A percentile compares a stretch with the other conserved stretches of the same genome.
Evolutionary conservation across 1,284 basidiomycete genomes (phyloP).

Genomic region (Flammula alnicola): DNA sequence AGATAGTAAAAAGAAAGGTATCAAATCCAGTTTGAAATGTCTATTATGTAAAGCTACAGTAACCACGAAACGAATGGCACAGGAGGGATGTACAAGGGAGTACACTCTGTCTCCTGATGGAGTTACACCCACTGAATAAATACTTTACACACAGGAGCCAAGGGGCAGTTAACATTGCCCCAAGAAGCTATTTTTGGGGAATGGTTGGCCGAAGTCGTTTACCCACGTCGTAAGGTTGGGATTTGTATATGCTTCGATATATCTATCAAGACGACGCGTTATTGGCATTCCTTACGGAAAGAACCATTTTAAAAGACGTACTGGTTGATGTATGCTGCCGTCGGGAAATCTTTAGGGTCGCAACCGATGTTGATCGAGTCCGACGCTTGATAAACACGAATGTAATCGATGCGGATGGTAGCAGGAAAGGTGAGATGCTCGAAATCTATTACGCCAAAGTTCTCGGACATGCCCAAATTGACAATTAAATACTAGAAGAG

Average conservation of each 20-base stretch:
- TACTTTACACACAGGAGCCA: too few species aligned
- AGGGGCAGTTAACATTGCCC: slow-evolving; percentile 51
- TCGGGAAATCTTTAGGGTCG: slow-evolving; percentile 81
- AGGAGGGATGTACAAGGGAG: background rate
- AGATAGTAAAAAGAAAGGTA: background rate
- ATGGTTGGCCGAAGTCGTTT: slow-evolving; percentile 60
- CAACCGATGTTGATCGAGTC: slow-evolving; percentile 79
- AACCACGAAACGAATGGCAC: background rate
- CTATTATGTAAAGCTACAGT: background rate
- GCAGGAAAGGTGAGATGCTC: slow-evolving; percentile 69
- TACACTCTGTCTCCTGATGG: too few species aligned
- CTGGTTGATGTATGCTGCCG: slow-evolving; percentile 74
- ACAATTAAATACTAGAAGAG: slow-evolving; percentile 68
- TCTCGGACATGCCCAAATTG: slow-evolving; percentile 82
- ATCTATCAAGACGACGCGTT: slow-evolving; percentile 39
- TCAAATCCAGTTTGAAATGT: slow-evolving; percentile 13
- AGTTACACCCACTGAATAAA: too few species aligned
- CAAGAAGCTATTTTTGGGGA: slow-evolving; percentile 63
- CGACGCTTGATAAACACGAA: slow-evolving; percentile 81
- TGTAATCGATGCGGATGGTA: slow-evolving; percentile 80
- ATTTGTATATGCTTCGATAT: slow-evolving; percentile 56
- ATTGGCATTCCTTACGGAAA: too few species aligned
- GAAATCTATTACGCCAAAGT: slow-evolving; percentile 76
- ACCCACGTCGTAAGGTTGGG: slow-evolving; percentile 64
- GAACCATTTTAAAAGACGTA: slow-evolving; percentile 36